phyloP scores from a whole-genome alignment of 768 basidiomycete genomes.

The Mycena filopes region DNA sequence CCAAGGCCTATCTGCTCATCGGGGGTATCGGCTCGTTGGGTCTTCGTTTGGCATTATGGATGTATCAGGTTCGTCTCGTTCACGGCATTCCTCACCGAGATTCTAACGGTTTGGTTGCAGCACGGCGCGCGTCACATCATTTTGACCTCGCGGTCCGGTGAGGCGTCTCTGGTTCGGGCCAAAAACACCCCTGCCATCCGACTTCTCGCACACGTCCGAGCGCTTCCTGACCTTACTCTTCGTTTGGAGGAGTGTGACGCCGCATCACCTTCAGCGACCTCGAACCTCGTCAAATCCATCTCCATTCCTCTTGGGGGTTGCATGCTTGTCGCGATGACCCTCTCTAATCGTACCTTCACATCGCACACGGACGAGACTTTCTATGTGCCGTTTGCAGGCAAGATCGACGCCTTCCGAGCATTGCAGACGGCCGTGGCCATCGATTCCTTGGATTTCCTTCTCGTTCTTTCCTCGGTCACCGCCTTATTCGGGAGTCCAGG shows the following conservation, averaged over 20 bases:
- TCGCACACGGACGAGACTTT: conserved; percentile 44
- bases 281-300: conserved; percentile 36
- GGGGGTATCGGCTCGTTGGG: conserved; percentile 55
- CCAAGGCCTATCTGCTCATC: conserved; percentile 1
- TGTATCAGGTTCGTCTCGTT: conserved; percentile 48
- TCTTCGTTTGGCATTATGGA: conserved; percentile 49
- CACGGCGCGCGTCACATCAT: conserved; percentile 49
- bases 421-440: conserved; percentile 41
- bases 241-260: conserved; percentile 46
- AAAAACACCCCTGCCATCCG: background rate
- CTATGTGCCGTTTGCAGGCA: conserved; percentile 39
- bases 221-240: conserved; percentile 41
- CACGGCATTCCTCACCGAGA: too few species aligned
- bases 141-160: conserved; percentile 50
- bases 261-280: conserved; percentile 33
- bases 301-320: conserved; percentile 44
- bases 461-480: conserved; percentile 48
- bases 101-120: conserved; percentile 25
- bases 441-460: conserved; percentile 46
- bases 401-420: conserved; percentile 41
- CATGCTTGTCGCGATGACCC: conserved; percentile 44
- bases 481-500: conserved; percentile 47
- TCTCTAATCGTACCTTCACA: conserved; percentile 45
- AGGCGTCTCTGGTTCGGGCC: too few species aligned
- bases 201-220: conserved; percentile 43